Evolutionary conservation across 441 rosid genomes (phyloP).

Genomic region (Metrosideros polymorpha): DNA sequence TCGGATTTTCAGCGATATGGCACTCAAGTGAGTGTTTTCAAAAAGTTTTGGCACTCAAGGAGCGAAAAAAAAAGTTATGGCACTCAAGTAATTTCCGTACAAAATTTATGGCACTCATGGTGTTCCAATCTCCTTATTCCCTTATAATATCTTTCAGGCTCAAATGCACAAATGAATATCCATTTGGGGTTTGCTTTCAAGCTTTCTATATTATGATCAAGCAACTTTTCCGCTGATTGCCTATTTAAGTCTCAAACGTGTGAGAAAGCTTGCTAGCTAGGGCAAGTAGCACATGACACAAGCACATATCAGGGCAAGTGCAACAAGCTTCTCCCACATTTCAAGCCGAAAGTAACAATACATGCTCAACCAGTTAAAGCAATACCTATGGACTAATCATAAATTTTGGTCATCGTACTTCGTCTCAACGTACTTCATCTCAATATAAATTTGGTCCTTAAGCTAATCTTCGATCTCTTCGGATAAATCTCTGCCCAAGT

Average conservation of each 20-base stretch:
- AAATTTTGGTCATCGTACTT: neutral
- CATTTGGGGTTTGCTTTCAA: neutral
- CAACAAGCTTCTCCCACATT: neutral
- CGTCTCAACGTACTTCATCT: neutral
- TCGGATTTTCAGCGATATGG: no score
- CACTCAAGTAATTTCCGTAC: no score
- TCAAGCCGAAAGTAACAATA: neutral
- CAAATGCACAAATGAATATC: neutral
- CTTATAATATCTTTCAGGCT: neutral
- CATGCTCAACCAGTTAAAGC: neutral
- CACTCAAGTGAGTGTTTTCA: no score
- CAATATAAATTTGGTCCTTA: neutral
- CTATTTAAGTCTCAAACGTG: neutral
- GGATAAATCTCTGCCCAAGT: no score
- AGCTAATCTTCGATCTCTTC: no score
- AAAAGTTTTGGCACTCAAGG: no score
- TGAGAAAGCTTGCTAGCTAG: neutral
- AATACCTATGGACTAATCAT: neutral
- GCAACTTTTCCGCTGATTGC: neutral
- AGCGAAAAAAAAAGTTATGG: no score
- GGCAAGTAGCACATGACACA: neutral
- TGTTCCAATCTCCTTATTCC: no score
- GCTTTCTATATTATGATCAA: neutral
- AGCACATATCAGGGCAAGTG: neutral
- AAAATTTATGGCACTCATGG: no score